A percentile compares a stretch with the other conserved stretches of the same genome.
phyloP scores from a whole-genome alignment of 805 yeast genomes.

The Saturnispora galanensis region DNA sequence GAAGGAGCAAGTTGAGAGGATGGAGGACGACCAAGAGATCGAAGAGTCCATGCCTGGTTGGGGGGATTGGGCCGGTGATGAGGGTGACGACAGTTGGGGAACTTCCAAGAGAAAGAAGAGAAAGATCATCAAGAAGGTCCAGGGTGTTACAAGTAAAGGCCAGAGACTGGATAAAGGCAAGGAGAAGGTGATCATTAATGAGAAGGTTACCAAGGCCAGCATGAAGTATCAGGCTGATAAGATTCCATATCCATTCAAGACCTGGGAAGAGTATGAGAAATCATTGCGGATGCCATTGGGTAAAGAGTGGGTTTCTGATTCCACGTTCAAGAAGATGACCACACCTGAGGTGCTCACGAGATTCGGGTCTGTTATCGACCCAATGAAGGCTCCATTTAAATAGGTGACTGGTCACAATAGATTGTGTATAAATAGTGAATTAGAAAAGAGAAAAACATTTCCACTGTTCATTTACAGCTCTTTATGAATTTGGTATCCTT shows the following conservation, averaged over 20 bases:
- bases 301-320: slow-evolving; percentile 89
- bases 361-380: slow-evolving; percentile 85
- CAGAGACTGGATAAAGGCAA: slow-evolving; percentile 70
- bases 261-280: slow-evolving; percentile 89
- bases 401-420: slow-evolving; percentile 18
- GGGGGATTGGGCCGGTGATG: slow-evolving; percentile 91
- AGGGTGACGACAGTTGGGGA: slow-evolving; percentile 15
- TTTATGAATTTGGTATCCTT: background rate
- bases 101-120: slow-evolving; percentile 37
- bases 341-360: slow-evolving; percentile 83
- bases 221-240: slow-evolving; percentile 75
- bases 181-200: slow-evolving; percentile 82
- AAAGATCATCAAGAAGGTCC: slow-evolving; percentile 57
- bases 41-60: slow-evolving; percentile 91
- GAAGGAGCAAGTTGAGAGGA: slow-evolving; percentile 52
- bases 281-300: slow-evolving; percentile 93
- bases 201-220: slow-evolving; percentile 73
- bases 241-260: slow-evolving; percentile 95
- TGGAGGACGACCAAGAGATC: slow-evolving; percentile 74
- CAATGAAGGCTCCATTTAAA: slow-evolving; percentile 78
- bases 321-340: slow-evolving; percentile 76
- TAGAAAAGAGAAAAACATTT: background rate
- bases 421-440: background rate
- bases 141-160: slow-evolving; percentile 65
- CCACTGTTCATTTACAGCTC: background rate